Evolutionary conservation across 1,284 basidiomycete genomes (phyloP).

Genomic region (Rhodofomes roseus): DNA sequence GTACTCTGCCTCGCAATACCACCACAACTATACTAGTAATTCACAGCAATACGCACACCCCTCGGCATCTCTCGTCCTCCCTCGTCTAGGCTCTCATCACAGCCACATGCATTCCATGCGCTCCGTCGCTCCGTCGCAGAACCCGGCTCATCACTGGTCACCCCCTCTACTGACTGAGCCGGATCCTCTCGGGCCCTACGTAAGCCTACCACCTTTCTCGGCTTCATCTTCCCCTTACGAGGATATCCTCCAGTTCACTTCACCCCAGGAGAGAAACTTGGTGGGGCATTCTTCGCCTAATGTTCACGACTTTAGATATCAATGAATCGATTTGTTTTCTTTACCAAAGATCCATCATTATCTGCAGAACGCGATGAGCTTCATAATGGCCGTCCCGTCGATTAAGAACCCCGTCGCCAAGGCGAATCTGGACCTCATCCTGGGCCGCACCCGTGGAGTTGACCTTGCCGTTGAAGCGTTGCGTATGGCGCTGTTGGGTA

Average conservation of each 20-base stretch:
- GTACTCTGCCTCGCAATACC: conserved; percentile 26
- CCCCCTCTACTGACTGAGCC: conserved; percentile 34
- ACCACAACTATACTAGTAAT: conserved; percentile 26
- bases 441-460: conserved; percentile 26
- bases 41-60: conserved; percentile 45
- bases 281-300: conserved; percentile 44
- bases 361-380: conserved; percentile 35
- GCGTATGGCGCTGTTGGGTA: conserved; percentile 24
- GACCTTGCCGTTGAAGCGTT: conserved; percentile 26
- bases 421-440: conserved; percentile 27
- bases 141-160: conserved; percentile 21
- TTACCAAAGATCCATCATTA: conserved; percentile 35
- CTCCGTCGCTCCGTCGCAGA: conserved; percentile 15
- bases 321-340: conserved; percentile 37
- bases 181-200: conserved; percentile 57
- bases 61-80: conserved; percentile 18
- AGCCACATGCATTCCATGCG: conserved; percentile 20
- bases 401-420: conserved; percentile 33
- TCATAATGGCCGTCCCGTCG: conserved; percentile 28
- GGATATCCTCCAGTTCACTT: conserved; percentile 33
- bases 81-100: conserved; percentile 22
- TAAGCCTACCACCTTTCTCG: conserved; percentile 33
- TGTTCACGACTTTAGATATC: conserved; percentile 47
- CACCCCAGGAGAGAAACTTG: conserved; percentile 46
- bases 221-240: neutral